Percentiles rank a stretch among this genome's conserved stretches.
Conservation (phyloP, 305 asterid species). For the Solanum aculeatissimum region DNA sequence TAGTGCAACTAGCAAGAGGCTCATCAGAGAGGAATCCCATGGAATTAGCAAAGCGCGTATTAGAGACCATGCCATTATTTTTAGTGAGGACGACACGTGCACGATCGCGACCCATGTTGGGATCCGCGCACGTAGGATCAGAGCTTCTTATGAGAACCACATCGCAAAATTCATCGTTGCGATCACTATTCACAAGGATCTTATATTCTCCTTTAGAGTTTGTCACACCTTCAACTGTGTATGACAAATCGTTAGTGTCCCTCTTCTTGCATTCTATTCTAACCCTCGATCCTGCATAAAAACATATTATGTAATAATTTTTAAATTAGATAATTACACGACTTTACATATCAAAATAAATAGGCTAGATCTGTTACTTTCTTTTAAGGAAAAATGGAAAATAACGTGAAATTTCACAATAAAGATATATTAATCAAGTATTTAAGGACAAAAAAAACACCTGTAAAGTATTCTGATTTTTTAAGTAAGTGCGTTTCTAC, state of each 20-base stretch:
- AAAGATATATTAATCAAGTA: background rate
- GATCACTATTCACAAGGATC: slow-evolving; percentile 34
- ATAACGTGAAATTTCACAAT: background rate
- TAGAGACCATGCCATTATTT: slow-evolving; percentile 63
- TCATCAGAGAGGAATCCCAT: slow-evolving; percentile 39
- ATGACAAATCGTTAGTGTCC: background rate
- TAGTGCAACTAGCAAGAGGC: slow-evolving; percentile 47
- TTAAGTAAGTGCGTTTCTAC: too few species aligned
- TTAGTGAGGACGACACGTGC: slow-evolving; percentile 61
- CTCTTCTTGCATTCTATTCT: slow-evolving; percentile 15
- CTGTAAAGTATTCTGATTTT: too few species aligned
- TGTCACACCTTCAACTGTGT: slow-evolving; percentile 19
- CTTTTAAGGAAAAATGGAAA: background rate
- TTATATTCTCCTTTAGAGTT: slow-evolving; percentile 38
- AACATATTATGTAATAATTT: background rate
- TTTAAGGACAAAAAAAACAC: too few species aligned
- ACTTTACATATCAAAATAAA: background rate
- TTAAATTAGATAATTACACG: background rate
- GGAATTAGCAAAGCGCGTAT: slow-evolving; percentile 43
- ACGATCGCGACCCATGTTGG: slow-evolving; percentile 47
- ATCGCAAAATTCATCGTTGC: slow-evolving; percentile 49
- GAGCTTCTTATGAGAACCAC: slow-evolving; percentile 35
- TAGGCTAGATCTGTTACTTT: background rate
- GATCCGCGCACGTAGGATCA: slow-evolving; percentile 28
- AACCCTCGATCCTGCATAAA: slow-evolving; percentile 34